Percentiles rank a stretch among this genome's conserved stretches.
These are phyloP conservation scores for Coniferiporia sulphurascens DNA, from an alignment of 1,284 basidiomycete species.

Conservation along the genomic window DNA sequence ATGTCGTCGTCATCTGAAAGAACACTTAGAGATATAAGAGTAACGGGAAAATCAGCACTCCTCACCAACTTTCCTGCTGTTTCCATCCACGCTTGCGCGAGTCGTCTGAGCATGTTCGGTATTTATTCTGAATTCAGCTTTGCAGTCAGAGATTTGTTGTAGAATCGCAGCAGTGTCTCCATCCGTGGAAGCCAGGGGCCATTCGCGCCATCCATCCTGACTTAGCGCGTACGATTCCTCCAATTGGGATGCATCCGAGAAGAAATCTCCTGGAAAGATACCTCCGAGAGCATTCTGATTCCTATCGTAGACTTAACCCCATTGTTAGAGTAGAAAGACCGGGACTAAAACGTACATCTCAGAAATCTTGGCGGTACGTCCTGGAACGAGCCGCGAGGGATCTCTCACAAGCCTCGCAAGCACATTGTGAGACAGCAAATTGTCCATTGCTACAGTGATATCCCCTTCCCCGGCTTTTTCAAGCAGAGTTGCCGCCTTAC, in stretches of 20 bases:
- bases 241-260: conserved; percentile 61
- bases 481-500: conserved; percentile 52
- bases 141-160: conserved; percentile 65
- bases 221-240: conserved; percentile 49
- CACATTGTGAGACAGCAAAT: conserved; percentile 55
- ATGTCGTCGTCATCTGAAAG: conserved; percentile 73
- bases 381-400: conserved; percentile 55
- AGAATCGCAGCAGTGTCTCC: conserved; percentile 71
- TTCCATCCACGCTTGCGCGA: conserved; percentile 61
- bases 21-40: background rate
- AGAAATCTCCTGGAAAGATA: conserved; percentile 53
- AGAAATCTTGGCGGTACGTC: conserved; percentile 69
- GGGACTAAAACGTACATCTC: conserved; percentile 42
- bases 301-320: conserved; percentile 29
- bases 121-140: conserved; percentile 69
- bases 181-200: conserved; percentile 67
- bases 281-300: conserved; percentile 71
- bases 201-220: conserved; percentile 54
- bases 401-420: conserved; percentile 63
- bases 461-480: conserved; percentile 46
- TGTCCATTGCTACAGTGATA: conserved; percentile 50
- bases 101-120: conserved; percentile 51
- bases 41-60: conserved; percentile 11
- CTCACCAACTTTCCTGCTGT: conserved; percentile 79
- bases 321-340: conserved; percentile 11